Evolutionary conservation across 305 asterid genomes (phyloP).

Genomic region (Solanum chacoense): DNA sequence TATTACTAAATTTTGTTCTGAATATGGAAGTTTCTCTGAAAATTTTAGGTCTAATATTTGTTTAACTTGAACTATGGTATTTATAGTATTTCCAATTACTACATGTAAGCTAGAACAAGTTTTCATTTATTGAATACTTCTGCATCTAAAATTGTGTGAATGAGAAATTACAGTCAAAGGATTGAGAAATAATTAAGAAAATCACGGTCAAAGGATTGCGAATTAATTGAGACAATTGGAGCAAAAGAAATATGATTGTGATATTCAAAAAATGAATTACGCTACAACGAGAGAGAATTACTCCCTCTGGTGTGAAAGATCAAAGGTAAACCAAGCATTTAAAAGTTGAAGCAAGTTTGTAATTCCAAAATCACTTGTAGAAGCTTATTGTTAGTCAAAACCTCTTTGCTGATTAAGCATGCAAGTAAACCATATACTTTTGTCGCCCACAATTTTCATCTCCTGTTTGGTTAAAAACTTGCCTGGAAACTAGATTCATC

Average conservation of each 20-base stretch:
- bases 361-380: background rate
- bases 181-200: background rate
- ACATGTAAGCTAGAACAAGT: background rate
- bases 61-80: background rate
- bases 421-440: background rate
- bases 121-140: background rate
- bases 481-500: background rate
- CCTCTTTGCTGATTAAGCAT: background rate
- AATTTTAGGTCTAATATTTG: background rate
- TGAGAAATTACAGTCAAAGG: background rate
- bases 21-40: background rate
- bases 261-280: background rate
- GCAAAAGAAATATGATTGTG: background rate
- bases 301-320: background rate
- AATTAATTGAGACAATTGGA: background rate
- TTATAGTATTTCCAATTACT: background rate
- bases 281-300: background rate
- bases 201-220: background rate
- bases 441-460: background rate
- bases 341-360: background rate
- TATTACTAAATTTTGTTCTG: background rate
- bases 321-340: background rate
- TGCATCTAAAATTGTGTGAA: background rate
- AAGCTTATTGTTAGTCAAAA: background rate
- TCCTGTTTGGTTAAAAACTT: background rate